A percentile compares a stretch with the other conserved stretches of the same genome.
Evolutionary conservation across 768 basidiomycete species (phyloP).

Genomic region (Serpula lacrymans): DNA sequence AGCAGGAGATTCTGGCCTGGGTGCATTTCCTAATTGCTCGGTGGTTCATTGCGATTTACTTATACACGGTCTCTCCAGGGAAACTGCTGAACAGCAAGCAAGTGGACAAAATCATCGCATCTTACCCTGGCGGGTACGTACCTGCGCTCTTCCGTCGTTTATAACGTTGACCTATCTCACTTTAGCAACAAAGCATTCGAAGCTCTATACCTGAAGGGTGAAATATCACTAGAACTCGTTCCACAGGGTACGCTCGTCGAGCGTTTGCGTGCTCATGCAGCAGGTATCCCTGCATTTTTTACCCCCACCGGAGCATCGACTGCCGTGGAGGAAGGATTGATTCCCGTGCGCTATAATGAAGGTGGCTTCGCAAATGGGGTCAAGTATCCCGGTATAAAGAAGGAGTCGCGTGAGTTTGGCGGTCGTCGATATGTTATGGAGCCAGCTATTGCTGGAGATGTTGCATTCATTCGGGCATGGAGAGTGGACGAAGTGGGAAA

Average conservation of each 20-base stretch:
- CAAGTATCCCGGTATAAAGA: slow-evolving; percentile 66
- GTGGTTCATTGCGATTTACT: not conserved
- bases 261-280: slow-evolving; percentile 83
- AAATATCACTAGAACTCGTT: slow-evolving; percentile 82
- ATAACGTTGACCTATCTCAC: not conserved
- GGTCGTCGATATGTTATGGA: slow-evolving; percentile 84
- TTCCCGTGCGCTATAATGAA: slow-evolving; percentile 75
- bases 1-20: slow-evolving; percentile 63
- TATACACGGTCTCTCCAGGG: slow-evolving; percentile 38
- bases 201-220: slow-evolving; percentile 71
- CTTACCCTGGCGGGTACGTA: slow-evolving; percentile 79
- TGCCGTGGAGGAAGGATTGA: slow-evolving; percentile 74
- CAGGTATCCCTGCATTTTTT: slow-evolving; percentile 91
- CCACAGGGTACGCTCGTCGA: slow-evolving; percentile 92
- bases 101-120: slow-evolving; percentile 80
- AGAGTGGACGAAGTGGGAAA: slow-evolving; percentile 92
- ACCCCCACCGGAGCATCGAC: slow-evolving; percentile 89
- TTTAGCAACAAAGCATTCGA: slow-evolving; percentile 85
- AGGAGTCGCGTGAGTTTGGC: slow-evolving; percentile 73
- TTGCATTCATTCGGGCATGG: slow-evolving; percentile 88
- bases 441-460: slow-evolving; percentile 72
- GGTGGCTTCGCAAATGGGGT: slow-evolving; percentile 73
- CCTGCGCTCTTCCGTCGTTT: not conserved
- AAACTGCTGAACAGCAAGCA: slow-evolving; percentile 72
- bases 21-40: slow-evolving; percentile 30